Percentiles rank a stretch among this genome's conserved stretches.
Conservation (phyloP, 495 filamentous ascomycete genomes). For the Talaromyces liani region DNA sequence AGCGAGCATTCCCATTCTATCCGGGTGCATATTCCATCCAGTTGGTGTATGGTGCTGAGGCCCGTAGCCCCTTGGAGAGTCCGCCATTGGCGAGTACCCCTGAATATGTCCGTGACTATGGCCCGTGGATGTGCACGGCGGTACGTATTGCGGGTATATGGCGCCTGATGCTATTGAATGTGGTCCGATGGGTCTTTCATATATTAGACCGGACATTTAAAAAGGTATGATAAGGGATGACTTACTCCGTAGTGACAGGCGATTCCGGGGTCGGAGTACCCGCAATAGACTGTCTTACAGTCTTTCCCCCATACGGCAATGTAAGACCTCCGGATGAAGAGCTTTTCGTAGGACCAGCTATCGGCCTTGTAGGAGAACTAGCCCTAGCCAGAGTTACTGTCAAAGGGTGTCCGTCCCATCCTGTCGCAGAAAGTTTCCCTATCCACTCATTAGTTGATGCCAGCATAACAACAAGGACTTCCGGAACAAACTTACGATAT, state of each 20-base stretch:
- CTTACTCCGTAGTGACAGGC: background rate
- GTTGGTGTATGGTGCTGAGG: background rate
- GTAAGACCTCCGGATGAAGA: slow-evolving; percentile 21
- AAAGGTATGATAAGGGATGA: background rate
- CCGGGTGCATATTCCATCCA: background rate
- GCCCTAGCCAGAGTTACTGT: slow-evolving; percentile 39
- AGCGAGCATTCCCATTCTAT: background rate
- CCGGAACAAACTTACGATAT: slow-evolving; percentile 25
- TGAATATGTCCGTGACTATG: background rate
- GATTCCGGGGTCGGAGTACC: background rate
- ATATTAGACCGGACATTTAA: background rate
- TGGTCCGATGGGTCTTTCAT: background rate
- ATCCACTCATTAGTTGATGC: background rate
- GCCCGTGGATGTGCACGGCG: background rate
- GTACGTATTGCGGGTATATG: background rate
- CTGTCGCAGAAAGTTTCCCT: slow-evolving; percentile 37
- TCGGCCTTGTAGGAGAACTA: slow-evolving; percentile 33
- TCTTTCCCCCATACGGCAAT: background rate
- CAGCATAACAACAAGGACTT: background rate
- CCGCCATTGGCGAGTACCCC: background rate
- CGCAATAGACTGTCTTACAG: background rate
- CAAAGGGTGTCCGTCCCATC: slow-evolving; percentile 40
- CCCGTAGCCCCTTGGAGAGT: background rate
- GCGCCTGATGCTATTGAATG: background rate
- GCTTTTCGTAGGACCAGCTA: slow-evolving; percentile 39